Evolutionary conservation across 2,329 filamentous ascomycete species (phyloP).

Genomic region (Colletotrichum higginsianum): DNA sequence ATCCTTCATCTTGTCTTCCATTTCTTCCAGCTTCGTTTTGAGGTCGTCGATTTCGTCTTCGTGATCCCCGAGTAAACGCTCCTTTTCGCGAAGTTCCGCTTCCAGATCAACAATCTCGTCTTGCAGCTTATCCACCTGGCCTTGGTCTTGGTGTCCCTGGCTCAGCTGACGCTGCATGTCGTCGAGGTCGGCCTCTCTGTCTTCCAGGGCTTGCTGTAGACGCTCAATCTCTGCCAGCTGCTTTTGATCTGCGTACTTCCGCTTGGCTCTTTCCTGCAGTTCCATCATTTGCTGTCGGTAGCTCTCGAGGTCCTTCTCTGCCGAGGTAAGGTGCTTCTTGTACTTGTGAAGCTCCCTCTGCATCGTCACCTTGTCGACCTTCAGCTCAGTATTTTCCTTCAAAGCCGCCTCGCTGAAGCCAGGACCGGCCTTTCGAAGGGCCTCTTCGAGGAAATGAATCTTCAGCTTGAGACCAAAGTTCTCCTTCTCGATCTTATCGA

Average conservation of each 20-base stretch:
- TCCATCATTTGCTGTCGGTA: slow-evolving; percentile 87
- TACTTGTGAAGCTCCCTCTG: slow-evolving; percentile 88
- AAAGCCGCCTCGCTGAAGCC: slow-evolving; percentile 91
- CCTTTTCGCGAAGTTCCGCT: slow-evolving; percentile 81
- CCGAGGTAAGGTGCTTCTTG: slow-evolving; percentile 85
- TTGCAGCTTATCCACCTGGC: slow-evolving; percentile 76
- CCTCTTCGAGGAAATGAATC: slow-evolving; percentile 96
- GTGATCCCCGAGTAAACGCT: slow-evolving; percentile 79
- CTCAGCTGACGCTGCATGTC: slow-evolving; percentile 73
- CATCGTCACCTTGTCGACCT: slow-evolving; percentile 92
- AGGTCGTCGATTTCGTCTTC: slow-evolving; percentile 82
- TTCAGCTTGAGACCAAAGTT: slow-evolving; percentile 98
- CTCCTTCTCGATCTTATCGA: slow-evolving; percentile 97
- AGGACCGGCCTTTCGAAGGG: slow-evolving; percentile 86
- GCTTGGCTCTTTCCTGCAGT: slow-evolving; percentile 85
- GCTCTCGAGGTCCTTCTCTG: slow-evolving; percentile 88
- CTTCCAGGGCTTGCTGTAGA: slow-evolving; percentile 69
- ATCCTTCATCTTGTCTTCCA: slow-evolving; percentile 72
- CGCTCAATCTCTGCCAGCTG: slow-evolving; percentile 74
- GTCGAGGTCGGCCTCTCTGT: slow-evolving; percentile 73
- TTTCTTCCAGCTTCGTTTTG: slow-evolving; percentile 66
- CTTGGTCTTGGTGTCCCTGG: slow-evolving; percentile 68
- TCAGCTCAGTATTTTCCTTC: slow-evolving; percentile 95
- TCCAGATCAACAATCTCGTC: slow-evolving; percentile 85
- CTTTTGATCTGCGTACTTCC: slow-evolving; percentile 80